phyloP scores from a whole-genome alignment of 805 yeast genomes.

The Barnettozyma californica region DNA sequence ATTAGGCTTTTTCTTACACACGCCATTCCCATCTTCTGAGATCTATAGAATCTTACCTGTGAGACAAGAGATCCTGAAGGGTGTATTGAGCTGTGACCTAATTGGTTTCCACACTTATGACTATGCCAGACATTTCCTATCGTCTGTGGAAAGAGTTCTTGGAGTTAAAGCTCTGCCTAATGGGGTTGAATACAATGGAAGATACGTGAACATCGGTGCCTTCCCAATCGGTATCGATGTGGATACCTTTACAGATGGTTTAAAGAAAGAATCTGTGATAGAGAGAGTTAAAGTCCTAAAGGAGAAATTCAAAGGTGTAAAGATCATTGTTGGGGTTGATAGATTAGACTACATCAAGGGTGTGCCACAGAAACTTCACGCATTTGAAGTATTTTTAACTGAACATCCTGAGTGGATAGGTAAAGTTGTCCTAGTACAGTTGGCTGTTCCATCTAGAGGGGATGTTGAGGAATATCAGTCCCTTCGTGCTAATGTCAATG shows the following conservation, averaged over 20 bases:
- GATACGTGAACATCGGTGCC: slow-evolving; percentile 85
- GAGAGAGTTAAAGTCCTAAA: slow-evolving; percentile 59
- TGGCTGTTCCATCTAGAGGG: slow-evolving; percentile 96
- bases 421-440: slow-evolving; percentile 90
- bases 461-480: slow-evolving; percentile 98
- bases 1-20: slow-evolving; percentile 91
- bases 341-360: slow-evolving; percentile 96
- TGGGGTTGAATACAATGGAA: slow-evolving; percentile 73
- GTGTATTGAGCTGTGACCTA: slow-evolving; percentile 89
- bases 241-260: slow-evolving; percentile 79
- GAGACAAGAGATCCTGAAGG: slow-evolving; percentile 83
- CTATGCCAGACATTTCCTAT: slow-evolving; percentile 91
- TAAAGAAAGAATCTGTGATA: slow-evolving; percentile 56
- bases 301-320: slow-evolving; percentile 65
- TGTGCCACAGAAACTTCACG: slow-evolving; percentile 94
- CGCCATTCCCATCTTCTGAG: slow-evolving; percentile 97
- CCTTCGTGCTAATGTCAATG: slow-evolving; percentile 89
- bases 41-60: slow-evolving; percentile 95
- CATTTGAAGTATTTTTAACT: slow-evolving; percentile 84
- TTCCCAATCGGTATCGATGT: slow-evolving; percentile 99
- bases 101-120: slow-evolving; percentile 99
- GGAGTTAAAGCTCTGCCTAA: slow-evolving; percentile 83
- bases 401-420: slow-evolving; percentile 99
- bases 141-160: slow-evolving; percentile 81
- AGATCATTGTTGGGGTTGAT: slow-evolving; percentile 94